Conservation (phyloP, 768 basidiomycete species). For the Boletales sp. region DNA sequence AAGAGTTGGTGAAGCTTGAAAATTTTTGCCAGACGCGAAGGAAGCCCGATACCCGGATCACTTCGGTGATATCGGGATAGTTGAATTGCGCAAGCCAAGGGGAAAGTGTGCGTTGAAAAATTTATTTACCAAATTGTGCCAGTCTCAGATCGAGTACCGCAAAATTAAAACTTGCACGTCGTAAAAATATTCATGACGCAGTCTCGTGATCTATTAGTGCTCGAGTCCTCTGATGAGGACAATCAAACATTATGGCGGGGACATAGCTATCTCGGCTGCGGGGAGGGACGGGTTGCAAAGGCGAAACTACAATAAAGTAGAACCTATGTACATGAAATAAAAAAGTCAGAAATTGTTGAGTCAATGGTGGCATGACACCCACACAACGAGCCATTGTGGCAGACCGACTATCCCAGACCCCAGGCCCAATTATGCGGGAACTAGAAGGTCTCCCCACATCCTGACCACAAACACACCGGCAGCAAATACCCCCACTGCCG, state of each 20-base stretch:
- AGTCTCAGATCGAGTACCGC: too few relatives aligned
- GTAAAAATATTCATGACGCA: slow-evolving; percentile 11
- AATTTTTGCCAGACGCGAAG: neutral
- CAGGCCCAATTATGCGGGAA: slow-evolving; percentile 46
- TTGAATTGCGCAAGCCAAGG: neutral
- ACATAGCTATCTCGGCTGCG: slow-evolving; percentile 19
- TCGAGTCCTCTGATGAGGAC: slow-evolving; percentile 15
- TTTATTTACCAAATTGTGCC: slow-evolving; percentile 7
- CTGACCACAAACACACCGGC: slow-evolving; percentile 69
- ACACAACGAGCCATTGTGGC: slow-evolving; percentile 3
- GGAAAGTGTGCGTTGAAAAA: slow-evolving; percentile 2
- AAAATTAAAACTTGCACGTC: slow-evolving; percentile 3
- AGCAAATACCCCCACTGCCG: slow-evolving; percentile 62
- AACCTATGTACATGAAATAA: slow-evolving; percentile 1
- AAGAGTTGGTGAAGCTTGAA: neutral
- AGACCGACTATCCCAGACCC: neutral
- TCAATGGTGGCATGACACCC: neutral
- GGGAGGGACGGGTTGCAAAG: slow-evolving; percentile 1
- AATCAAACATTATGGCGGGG: slow-evolving; percentile 13
- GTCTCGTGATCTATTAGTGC: slow-evolving; percentile 12
- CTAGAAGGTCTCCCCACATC: slow-evolving; percentile 75
- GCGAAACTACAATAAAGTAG: slow-evolving; percentile 1
- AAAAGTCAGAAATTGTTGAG: neutral
- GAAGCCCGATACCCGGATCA: neutral
- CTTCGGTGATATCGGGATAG: neutral